phyloP scores from a whole-genome alignment of 495 filamentous ascomycete genomes.

The Daldinia childiae region DNA sequence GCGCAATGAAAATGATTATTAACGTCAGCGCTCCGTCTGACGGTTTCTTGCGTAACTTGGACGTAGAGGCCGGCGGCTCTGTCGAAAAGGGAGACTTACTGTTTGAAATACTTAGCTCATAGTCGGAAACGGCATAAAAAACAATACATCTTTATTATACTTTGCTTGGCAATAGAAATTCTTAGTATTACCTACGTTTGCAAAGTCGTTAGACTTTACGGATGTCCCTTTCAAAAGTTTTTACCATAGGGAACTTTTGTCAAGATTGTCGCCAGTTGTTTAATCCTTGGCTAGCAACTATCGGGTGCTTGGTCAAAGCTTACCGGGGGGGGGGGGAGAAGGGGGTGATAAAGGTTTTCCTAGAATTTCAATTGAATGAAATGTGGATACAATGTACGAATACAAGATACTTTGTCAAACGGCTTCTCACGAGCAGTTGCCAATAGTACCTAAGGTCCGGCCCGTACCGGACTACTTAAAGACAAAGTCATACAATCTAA shows the following conservation, averaged over 20 bases:
- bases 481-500: background rate
- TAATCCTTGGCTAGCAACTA: too few relatives aligned
- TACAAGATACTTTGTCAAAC: too few relatives aligned
- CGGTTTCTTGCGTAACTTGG: background rate
- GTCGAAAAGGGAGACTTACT: background rate
- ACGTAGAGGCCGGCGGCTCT: background rate
- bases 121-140: background rate
- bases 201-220: too few relatives aligned
- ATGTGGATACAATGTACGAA: background rate
- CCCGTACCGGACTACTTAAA: background rate
- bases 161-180: background rate
- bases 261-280: too few relatives aligned
- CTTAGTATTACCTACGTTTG: too few relatives aligned
- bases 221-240: background rate
- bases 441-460: background rate
- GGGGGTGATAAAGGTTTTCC: too few relatives aligned
- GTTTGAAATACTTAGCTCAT: background rate
- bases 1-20: background rate
- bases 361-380: background rate
- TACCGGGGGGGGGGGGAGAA: too few relatives aligned
- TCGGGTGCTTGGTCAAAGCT: too few relatives aligned
- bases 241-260: too few relatives aligned
- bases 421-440: background rate
- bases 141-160: background rate
- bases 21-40: background rate